Evolutionary conservation across 2,329 filamentous ascomycete genomes (phyloP).

Genomic region (Trichophyton schoenleinii): DNA sequence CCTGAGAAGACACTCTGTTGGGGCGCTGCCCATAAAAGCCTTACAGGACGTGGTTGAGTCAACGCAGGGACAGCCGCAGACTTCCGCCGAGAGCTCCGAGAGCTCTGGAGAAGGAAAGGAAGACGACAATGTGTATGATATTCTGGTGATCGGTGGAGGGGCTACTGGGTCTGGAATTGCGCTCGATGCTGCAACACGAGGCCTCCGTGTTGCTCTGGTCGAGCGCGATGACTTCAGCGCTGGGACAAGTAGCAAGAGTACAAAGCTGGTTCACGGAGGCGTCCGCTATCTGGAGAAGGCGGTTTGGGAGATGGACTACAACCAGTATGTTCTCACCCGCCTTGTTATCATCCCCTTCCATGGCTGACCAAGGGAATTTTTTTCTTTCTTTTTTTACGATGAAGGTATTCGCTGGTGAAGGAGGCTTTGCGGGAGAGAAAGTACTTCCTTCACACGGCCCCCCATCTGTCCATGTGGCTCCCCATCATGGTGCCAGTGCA

Average conservation of each 20-base stretch:
- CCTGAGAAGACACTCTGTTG: conserved; percentile 22
- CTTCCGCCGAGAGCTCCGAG: background rate
- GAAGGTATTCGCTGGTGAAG: conserved; percentile 55
- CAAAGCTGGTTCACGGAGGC: conserved; percentile 74
- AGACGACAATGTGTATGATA: conserved; percentile 50
- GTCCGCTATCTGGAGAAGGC: conserved; percentile 79
- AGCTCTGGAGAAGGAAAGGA: conserved; percentile 6
- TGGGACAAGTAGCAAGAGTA: conserved; percentile 76
- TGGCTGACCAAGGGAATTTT: background rate
- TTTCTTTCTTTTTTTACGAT: background rate
- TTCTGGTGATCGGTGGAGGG: conserved; percentile 66
- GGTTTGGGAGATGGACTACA: conserved; percentile 73
- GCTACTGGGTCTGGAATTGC: conserved; percentile 71
- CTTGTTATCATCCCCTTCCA: background rate
- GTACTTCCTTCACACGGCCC: conserved; percentile 71
- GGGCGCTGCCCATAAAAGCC: background rate
- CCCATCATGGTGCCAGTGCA: conserved; percentile 74
- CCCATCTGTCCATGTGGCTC: conserved; percentile 67
- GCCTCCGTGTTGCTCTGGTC: conserved; percentile 66
- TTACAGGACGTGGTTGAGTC: too few species aligned
- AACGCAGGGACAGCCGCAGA: background rate
- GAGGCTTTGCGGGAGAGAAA: conserved; percentile 72
- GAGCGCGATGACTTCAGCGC: conserved; percentile 74
- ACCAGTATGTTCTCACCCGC: conserved; percentile 44
- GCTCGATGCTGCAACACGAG: conserved; percentile 65